Percentiles rank a stretch among this genome's conserved stretches.
These are phyloP conservation scores for Sphaerulina musiva DNA, from an alignment of 2,329 filamentous ascomycete genomes.

Conservation along the genomic window DNA sequence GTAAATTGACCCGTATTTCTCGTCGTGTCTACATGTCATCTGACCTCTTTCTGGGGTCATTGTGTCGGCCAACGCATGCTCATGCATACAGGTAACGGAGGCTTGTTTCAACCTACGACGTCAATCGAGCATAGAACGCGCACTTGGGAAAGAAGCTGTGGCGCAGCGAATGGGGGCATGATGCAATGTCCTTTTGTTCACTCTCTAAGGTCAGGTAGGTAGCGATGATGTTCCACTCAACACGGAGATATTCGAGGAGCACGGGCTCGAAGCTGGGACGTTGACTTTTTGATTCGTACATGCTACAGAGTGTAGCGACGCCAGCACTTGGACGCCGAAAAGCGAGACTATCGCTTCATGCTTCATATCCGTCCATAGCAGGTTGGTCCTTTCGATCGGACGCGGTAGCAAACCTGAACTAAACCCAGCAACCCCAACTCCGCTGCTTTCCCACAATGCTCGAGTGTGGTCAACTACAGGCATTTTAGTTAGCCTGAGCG, in stretches of 20 bases:
- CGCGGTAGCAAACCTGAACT: conserved; percentile 1
- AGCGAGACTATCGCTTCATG: conserved; percentile 10
- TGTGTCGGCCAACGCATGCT: no score
- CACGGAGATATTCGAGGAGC: not conserved
- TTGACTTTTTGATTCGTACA: conserved; percentile 17
- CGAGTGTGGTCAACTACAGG: conserved; percentile 4
- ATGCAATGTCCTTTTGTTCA: no score
- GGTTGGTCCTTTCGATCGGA: conserved; percentile 2
- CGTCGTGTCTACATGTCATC: no score
- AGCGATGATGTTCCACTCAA: not conserved
- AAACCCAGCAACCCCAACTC: conserved; percentile 17
- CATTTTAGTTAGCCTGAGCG: conserved; percentile 41
- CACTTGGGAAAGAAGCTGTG: no score
- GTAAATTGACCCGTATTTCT: no score
- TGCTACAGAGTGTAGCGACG: conserved; percentile 11
- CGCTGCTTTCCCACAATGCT: conserved; percentile 10
- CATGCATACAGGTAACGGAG: no score
- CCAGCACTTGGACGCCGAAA: conserved; percentile 10
- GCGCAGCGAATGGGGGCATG: no score
- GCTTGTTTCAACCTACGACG: no score
- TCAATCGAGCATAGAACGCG: no score
- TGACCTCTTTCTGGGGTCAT: no score
- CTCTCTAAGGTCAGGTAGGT: no score
- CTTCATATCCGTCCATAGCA: conserved; percentile 15
- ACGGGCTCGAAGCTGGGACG: conserved; percentile 11